Conservation (phyloP, 345 rosid genomes). For the Euphorbia lathyris region DNA sequence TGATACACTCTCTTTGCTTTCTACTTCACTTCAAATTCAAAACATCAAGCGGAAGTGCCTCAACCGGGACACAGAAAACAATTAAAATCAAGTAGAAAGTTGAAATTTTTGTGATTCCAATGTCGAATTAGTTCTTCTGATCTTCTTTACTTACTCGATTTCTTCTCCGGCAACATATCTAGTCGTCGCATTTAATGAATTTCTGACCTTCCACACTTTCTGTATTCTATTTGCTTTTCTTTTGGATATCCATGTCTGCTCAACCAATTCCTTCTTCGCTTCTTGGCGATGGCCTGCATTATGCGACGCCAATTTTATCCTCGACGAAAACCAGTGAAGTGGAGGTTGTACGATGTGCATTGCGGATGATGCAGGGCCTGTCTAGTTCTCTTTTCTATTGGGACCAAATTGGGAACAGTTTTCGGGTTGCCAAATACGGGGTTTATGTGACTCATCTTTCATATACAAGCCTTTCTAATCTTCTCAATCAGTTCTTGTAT, state of each 20-base stretch:
- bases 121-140: not conserved
- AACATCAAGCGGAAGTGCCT: not conserved
- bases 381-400: conserved; percentile 57
- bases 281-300: conserved; percentile 27
- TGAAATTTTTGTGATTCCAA: not conserved
- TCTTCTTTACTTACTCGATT: not conserved
- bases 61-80: not conserved
- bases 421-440: conserved; percentile 40
- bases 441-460: conserved; percentile 73
- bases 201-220: not conserved
- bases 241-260: conserved; percentile 8
- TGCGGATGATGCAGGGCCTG: conserved; percentile 78
- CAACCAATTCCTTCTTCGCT: conserved; percentile 1
- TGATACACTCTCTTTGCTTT: no score
- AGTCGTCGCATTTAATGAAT: not conserved
- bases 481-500: conserved; percentile 57
- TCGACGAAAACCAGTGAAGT: conserved; percentile 18
- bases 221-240: not conserved
- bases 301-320: conserved; percentile 29
- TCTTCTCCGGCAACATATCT: not conserved
- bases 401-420: conserved; percentile 47
- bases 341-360: conserved; percentile 52
- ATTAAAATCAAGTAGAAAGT: not conserved
- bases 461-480: conserved; percentile 47
- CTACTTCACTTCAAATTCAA: not conserved